A percentile compares a stretch with the other conserved stretches of the same genome.
Evolutionary conservation across 305 asterid genomes (phyloP).

Genomic region (Fraxinus ornus): DNA sequence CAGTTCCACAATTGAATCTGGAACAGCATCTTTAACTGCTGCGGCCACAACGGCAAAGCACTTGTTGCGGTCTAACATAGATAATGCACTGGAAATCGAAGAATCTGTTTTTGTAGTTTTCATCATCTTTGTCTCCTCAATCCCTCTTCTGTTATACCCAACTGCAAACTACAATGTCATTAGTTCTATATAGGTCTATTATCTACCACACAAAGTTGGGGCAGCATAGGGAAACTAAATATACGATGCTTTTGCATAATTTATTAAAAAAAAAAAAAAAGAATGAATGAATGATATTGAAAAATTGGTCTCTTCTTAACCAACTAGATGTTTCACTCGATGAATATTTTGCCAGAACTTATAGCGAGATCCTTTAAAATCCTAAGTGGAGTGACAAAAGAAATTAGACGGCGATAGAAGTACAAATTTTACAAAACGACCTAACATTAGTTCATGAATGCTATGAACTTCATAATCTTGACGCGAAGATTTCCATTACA

Average conservation of each 20-base stretch:
- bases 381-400: neutral
- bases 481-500: neutral
- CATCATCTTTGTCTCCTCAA: conserved; percentile 42
- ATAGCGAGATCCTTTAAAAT: neutral
- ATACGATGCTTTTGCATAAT: neutral
- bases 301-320: neutral
- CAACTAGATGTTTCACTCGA: neutral
- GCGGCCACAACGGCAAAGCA: conserved; percentile 46
- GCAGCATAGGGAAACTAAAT: neutral
- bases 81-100: conserved; percentile 17
- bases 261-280: neutral
- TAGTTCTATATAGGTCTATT: neutral
- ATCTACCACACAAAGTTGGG: neutral
- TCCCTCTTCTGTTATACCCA: conserved; percentile 53
- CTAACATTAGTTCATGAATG: neutral
- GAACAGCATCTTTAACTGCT: conserved; percentile 41
- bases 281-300: neutral
- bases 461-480: neutral
- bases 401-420: neutral
- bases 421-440: neutral
- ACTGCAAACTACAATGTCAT: conserved; percentile 49
- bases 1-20: conserved; percentile 44
- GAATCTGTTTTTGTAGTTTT: conserved; percentile 21
- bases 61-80: conserved; percentile 41
- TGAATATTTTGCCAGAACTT: neutral